A percentile compares a stretch with the other conserved stretches of the same genome.
phyloP scores from a whole-genome alignment of 2,329 filamentous ascomycete species.

The Thelonectria blattea region DNA sequence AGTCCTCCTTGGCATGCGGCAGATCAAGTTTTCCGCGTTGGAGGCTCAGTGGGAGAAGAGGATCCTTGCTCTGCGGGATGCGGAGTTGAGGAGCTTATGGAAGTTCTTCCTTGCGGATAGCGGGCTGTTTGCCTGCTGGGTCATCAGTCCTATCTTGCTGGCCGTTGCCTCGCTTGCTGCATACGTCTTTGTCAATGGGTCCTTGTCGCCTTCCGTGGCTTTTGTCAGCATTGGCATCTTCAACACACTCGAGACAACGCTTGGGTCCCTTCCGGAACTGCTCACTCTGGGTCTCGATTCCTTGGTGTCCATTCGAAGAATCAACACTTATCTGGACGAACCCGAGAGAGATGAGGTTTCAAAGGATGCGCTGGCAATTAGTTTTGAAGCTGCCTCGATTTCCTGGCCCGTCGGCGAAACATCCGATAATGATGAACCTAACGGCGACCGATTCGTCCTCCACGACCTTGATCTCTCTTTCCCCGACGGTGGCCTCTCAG shows the following conservation, averaged over 20 bases:
- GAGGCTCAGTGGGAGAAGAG: conserved; percentile 75
- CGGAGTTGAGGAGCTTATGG: conserved; percentile 71
- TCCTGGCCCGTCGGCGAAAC: conserved; percentile 71
- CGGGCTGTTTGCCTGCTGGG: conserved; percentile 70
- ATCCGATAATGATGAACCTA: conserved; percentile 49
- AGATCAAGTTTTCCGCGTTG: conserved; percentile 81
- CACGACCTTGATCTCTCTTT: conserved; percentile 68
- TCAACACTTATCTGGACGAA: conserved; percentile 71
- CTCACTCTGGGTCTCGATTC: conserved; percentile 74
- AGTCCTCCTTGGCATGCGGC: conserved; percentile 76
- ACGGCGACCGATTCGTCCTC: conserved; percentile 67
- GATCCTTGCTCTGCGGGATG: conserved; percentile 64
- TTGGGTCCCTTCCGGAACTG: conserved; percentile 74
- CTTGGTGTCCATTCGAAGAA: conserved; percentile 70
- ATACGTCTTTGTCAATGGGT: conserved; percentile 68
- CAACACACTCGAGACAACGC: conserved; percentile 70
- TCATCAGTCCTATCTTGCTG: conserved; percentile 73
- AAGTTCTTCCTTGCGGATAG: conserved; percentile 68
- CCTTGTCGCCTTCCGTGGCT: conserved; percentile 72
- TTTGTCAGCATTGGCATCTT: conserved; percentile 82
- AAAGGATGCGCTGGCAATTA: conserved; percentile 62
- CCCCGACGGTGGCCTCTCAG: conserved; percentile 70
- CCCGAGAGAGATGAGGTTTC: conserved; percentile 65
- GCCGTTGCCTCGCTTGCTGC: conserved; percentile 72
- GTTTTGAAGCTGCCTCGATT: conserved; percentile 70